Base-by-base conservation (phyloP, 768 basidiomycete species). In the Boletus pseudo-olivaceus region DNA sequence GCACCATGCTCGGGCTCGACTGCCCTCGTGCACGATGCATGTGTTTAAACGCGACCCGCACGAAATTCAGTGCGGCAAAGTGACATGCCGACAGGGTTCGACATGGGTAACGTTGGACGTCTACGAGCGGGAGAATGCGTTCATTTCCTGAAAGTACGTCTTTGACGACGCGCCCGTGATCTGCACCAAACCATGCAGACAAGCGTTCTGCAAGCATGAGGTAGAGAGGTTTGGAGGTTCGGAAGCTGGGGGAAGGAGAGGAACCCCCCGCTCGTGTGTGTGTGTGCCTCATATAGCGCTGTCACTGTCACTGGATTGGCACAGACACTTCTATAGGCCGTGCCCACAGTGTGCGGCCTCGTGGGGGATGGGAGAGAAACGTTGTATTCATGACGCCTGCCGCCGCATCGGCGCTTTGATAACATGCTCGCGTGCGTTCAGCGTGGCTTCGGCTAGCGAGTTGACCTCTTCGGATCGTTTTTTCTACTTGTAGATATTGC, bases 31-130 rank as follows among this genome's bases (percentile, higher is more conserved):
- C 39, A 9, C 54, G 57, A 23, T 55, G 55, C 37, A 45, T 37
- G 19, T 65, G 48, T 11, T 59, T 58, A 20, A 84, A 76, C n/a
- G 75, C 70, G 10, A 80, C 55, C 23, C 83, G 75, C 12, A 76
- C 81, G 51, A 83, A 85, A 58, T 85, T 86, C 59, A 87, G 60
- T 3, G 81, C 80, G 9, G 85, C 83, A 42, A 88, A 73, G 12
- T 83, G 83, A 56, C 84, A 87, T 3, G 82, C 75, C 14, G 83
- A 77, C 9, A 47, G 50, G 26, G 59, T 60, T 35, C 39, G 53
- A 34, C 74, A 72, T 37, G 68, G 63, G 40, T 82, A 82, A 40
- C 82, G 79, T 44, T 81, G 77, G 17, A 75, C 69, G 15, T 80
- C 77, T 7, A 58, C 62, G 56, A 78, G 72, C 3, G 76, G 78